Conservation (phyloP, 2,329 filamentous ascomycete species). For the Trematosphaeria pertusa region DNA sequence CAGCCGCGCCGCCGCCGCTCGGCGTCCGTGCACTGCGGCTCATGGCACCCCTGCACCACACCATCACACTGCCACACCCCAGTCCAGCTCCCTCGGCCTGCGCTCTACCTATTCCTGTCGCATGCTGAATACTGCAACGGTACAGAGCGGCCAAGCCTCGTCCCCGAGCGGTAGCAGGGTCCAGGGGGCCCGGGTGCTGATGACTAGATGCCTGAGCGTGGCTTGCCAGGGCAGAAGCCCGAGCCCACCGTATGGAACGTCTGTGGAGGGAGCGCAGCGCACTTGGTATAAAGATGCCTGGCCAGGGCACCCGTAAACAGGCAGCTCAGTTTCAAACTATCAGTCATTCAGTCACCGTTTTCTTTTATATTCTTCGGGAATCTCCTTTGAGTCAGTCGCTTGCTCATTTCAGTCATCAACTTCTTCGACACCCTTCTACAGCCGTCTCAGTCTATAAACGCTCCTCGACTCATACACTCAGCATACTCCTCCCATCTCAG, state of each 20-base stretch:
- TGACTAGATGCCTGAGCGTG: slow-evolving; percentile 39
- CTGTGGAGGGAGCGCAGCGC: slow-evolving; percentile 5
- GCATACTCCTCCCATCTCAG: neutral
- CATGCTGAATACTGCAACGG: neutral
- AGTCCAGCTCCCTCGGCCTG: slow-evolving; percentile 2
- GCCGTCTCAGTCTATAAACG: neutral
- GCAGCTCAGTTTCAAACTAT: slow-evolving; percentile 22
- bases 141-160: slow-evolving; percentile 1
- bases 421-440: slow-evolving; percentile 9
- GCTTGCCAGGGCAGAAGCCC: slow-evolving; percentile 21
- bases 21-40: slow-evolving; percentile 27
- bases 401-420: slow-evolving; percentile 24
- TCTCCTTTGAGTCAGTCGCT: slow-evolving; percentile 18
- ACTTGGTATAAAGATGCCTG: slow-evolving; percentile 43
- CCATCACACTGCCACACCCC: slow-evolving; percentile 28
- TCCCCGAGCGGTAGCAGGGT: slow-evolving; percentile 10
- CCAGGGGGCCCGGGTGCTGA: slow-evolving; percentile 29
- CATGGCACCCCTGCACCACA: slow-evolving; percentile 25
- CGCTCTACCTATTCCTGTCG: slow-evolving; percentile 34
- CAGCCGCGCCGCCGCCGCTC: slow-evolving; percentile 8
- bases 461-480: neutral
- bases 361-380: neutral
- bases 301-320: slow-evolving; percentile 22
- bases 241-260: slow-evolving; percentile 17
- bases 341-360: slow-evolving; percentile 14